phyloP scores from a whole-genome alignment of 2,329 filamentous ascomycete species.

The Thielaviopsis ethacetica region DNA sequence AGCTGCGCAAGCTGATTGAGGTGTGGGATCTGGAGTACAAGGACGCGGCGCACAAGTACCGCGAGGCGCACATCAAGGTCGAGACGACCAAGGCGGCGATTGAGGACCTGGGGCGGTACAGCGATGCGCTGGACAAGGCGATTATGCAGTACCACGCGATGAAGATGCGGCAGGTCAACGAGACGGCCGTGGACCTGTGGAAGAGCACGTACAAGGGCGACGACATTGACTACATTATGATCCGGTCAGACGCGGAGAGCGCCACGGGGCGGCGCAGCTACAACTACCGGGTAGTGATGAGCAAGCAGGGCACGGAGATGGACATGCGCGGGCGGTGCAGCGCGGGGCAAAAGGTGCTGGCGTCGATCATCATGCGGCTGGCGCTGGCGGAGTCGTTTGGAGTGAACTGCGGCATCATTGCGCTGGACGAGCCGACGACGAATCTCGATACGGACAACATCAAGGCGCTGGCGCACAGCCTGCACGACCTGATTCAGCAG shows the following conservation, averaged over 20 bases:
- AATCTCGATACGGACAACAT: slow-evolving; percentile 96
- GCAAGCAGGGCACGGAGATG: slow-evolving; percentile 95
- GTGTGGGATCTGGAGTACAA: slow-evolving; percentile 83
- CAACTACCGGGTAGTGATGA: slow-evolving; percentile 97
- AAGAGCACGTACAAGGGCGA: slow-evolving; percentile 91
- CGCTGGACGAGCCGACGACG: slow-evolving; percentile 92
- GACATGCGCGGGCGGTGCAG: slow-evolving; percentile 98
- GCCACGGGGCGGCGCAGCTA: slow-evolving; percentile 61
- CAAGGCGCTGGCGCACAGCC: slow-evolving; percentile 63
- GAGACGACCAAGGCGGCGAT: slow-evolving; percentile 86
- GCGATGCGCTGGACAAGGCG: slow-evolving; percentile 74
- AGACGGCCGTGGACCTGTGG: slow-evolving; percentile 92
- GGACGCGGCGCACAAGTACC: slow-evolving; percentile 63
- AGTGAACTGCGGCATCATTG: slow-evolving; percentile 87
- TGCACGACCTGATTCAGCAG: slow-evolving; percentile 74
- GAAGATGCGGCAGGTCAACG: slow-evolving; percentile 98
- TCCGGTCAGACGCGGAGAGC: slow-evolving; percentile 77
- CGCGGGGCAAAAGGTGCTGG: slow-evolving; percentile 90
- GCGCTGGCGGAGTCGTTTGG: slow-evolving; percentile 95
- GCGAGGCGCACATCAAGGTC: slow-evolving; percentile 75
- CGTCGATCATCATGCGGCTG: slow-evolving; percentile 91
- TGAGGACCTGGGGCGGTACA: slow-evolving; percentile 73
- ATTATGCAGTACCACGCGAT: slow-evolving; percentile 93
- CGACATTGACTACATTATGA: slow-evolving; percentile 91
- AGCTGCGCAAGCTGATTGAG: slow-evolving; percentile 52